phyloP scores from a whole-genome alignment of 2,329 filamentous ascomycete genomes.

The Aspergillus sojae region DNA sequence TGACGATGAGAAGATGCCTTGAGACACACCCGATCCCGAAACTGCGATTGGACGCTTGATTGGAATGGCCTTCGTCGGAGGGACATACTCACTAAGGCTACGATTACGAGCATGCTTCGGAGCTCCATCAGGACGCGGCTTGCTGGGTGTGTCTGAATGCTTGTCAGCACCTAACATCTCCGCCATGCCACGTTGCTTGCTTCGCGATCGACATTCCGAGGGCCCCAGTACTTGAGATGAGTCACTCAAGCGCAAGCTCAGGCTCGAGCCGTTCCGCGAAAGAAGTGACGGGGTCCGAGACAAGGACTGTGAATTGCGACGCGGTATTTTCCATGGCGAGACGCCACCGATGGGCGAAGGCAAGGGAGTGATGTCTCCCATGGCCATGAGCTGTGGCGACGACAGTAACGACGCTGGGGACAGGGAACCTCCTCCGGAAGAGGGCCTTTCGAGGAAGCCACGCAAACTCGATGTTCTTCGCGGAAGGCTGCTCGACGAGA shows the following conservation, averaged over 20 bases:
- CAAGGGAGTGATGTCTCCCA: slow-evolving; percentile 77
- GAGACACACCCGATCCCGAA: slow-evolving; percentile 58
- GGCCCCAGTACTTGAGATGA: slow-evolving; percentile 37
- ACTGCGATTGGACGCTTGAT: slow-evolving; percentile 75
- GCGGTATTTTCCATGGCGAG: slow-evolving; percentile 52
- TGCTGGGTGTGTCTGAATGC: slow-evolving; percentile 23
- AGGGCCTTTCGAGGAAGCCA: slow-evolving; percentile 38
- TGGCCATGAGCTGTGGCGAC: slow-evolving; percentile 73
- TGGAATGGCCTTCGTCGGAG: slow-evolving; percentile 66
- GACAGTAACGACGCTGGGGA: slow-evolving; percentile 69
- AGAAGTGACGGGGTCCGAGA: slow-evolving; percentile 46
- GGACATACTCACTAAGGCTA: slow-evolving; percentile 86
- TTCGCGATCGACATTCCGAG: slow-evolving; percentile 33
- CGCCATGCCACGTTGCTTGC: slow-evolving; percentile 46
- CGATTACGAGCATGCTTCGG: slow-evolving; percentile 68
- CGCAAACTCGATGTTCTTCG: slow-evolving; percentile 49
- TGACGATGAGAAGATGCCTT: slow-evolving; percentile 52
- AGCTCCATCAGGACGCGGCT: slow-evolving; percentile 26
- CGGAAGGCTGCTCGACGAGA: slow-evolving; percentile 46
- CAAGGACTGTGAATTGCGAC: slow-evolving; percentile 54
- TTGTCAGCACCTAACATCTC: slow-evolving; percentile 30
- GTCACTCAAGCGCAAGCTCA: slow-evolving; percentile 39
- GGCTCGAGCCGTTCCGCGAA: slow-evolving; percentile 41
- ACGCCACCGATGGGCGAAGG: slow-evolving; percentile 67
- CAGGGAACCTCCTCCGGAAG: slow-evolving; percentile 47